Evolutionary conservation across 306 rosid genomes (phyloP), one percentile per base, ranked within the genome.

Genomic region (Malus domestica): DNA sequence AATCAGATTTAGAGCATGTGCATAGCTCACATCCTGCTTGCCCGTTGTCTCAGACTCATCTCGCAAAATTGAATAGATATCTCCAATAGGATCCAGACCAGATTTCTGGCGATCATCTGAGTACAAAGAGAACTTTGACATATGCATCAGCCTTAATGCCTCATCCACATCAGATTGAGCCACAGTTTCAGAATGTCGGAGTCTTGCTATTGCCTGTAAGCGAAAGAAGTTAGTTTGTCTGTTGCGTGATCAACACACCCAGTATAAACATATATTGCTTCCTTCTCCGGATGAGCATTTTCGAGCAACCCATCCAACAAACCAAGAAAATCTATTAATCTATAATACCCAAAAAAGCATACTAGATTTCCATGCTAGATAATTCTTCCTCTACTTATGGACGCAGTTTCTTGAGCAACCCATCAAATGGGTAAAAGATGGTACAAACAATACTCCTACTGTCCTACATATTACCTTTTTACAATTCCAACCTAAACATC

Each of bases 121-220:
- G 82, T 96, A 96, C 80, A 96, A 76, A 55, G 99, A 96, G 84
- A 96, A 96, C 80, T 96, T 92, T 4, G 98, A 96, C 99, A 96
- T 92, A 84, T 96, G 98, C 99, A 96, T 96, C 83, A 96, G 82
- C 80, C 99, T 86, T 77, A 96, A 85, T 38, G 98, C 97, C 81
- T 96, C 99, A 11, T 95, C 99, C 78, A 95, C 99, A 5, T 95
- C 99, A 81, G 97, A 92, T 84, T 95, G 99, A 82, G 93, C 99
- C 79, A 96, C 93, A 10, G 89, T 85, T 74, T 86, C 93, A 71
- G 98, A 86, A 76, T 92, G 90, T 49, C 99, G 88, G 60, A 96
- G 98, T 82, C 99, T 92, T 67, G 97, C 99, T 73, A 96, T 85
- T 40, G 98, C 97, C 98, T 92, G 88, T 74, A 40, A 44, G 76